Percentiles rank a stretch among this genome's conserved stretches.
Evolutionary conservation across 177 flowering plant genomes (phyloP).

Genomic region (Vitis hybrid): DNA sequence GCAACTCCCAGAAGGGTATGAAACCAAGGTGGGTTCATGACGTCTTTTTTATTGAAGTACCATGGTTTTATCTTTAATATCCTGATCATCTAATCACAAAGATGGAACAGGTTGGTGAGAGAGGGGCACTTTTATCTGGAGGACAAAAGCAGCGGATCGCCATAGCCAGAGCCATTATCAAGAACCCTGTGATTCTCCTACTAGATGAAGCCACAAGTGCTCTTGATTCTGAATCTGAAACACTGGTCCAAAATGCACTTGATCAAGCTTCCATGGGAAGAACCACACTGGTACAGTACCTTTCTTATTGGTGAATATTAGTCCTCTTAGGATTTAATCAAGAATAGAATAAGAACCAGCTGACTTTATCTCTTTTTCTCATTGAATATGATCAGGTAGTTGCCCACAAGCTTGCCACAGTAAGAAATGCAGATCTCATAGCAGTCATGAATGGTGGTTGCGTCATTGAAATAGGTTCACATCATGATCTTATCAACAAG

Average conservation of each 20-base stretch:
- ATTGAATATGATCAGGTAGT: conserved; percentile 51
- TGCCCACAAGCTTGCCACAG: conserved; percentile 85
- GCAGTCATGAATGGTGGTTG: conserved; percentile 67
- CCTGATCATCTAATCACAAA: no score
- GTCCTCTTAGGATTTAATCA: no score
- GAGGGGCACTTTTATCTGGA: conserved; percentile 82
- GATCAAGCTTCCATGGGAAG: conserved; percentile 94
- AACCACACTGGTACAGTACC: conserved; percentile 67
- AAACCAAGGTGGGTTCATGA: conserved; percentile 61
- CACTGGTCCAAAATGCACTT: conserved; percentile 76
- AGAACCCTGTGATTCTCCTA: conserved; percentile 77
- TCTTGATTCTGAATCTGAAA: conserved; percentile 87
- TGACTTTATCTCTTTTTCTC: not conserved
- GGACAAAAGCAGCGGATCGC: conserved; percentile 96
- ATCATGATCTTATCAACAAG: conserved; percentile 55
- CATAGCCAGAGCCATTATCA: conserved; percentile 85
- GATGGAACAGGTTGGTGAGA: conserved; percentile 64
- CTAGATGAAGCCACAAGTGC: conserved; percentile 98
- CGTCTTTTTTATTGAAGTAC: not conserved
- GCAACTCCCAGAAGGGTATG: conserved; percentile 90
- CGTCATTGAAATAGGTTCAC: conserved; percentile 71
- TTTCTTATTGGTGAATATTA: not conserved
- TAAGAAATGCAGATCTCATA: conserved; percentile 73
- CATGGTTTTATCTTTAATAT: no score
- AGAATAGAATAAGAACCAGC: not conserved